These are phyloP conservation scores for Talaromyces sp. DNA, from an alignment of 2,329 filamentous ascomycete genomes.

Conservation along the genomic window DNA sequence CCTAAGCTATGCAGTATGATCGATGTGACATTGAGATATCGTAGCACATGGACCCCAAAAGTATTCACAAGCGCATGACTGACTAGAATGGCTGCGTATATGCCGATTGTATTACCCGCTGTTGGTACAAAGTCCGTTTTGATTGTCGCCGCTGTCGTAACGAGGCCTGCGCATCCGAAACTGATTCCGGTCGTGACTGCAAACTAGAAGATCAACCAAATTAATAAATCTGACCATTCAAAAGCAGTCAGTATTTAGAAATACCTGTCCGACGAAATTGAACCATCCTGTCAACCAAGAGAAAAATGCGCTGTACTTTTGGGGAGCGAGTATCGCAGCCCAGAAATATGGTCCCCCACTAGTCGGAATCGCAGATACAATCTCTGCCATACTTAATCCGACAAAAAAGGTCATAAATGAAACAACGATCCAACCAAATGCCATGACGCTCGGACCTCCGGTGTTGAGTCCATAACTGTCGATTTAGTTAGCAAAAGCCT, in stretches of 20 bases:
- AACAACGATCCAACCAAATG: slow-evolving; percentile 12
- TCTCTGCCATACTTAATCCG: slow-evolving; percentile 15
- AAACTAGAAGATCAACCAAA: neutral
- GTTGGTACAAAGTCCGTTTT: slow-evolving; percentile 8
- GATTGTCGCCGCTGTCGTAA: slow-evolving; percentile 12
- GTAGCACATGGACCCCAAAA: slow-evolving; percentile 12
- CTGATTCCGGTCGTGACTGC: slow-evolving; percentile 18
- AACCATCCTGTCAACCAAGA: slow-evolving; percentile 16
- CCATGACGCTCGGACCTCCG: slow-evolving; percentile 13
- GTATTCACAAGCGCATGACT: slow-evolving; percentile 15
- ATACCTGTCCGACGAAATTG: slow-evolving; percentile 15
- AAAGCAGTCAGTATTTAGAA: neutral
- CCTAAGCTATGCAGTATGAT: slow-evolving; percentile 15
- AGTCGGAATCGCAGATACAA: slow-evolving; percentile 14
- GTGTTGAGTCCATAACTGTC: slow-evolving; percentile 13
- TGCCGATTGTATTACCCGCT: slow-evolving; percentile 9
- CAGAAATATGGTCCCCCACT: slow-evolving; percentile 16
- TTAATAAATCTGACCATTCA: neutral
- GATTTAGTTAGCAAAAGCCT: neutral
- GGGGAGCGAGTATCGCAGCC: slow-evolving; percentile 12
- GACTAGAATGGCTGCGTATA: slow-evolving; percentile 16
- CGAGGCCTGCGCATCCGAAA: slow-evolving; percentile 12
- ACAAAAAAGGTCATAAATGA: slow-evolving; percentile 16
- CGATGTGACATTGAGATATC: slow-evolving; percentile 12
- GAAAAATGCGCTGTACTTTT: slow-evolving; percentile 7